Evolutionary conservation across 1,284 basidiomycete genomes (phyloP), one percentile per base, ranked within the genome.

Genomic region (Earliella scabrosa): DNA sequence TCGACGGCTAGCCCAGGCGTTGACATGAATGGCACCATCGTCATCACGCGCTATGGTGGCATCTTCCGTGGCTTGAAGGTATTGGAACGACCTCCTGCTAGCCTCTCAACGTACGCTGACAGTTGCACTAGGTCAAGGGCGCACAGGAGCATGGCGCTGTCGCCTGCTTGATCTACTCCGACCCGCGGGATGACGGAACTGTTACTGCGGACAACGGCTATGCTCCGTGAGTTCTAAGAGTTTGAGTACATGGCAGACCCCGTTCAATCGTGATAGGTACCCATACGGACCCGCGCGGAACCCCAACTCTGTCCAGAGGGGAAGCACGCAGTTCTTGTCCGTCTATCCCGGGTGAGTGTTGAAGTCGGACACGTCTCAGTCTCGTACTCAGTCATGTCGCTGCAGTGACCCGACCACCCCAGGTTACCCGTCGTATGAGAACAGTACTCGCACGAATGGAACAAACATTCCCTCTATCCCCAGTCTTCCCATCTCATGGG

Each of bases 131-230:
- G 83, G 79, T 93, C 53, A 85, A 91, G 75, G 84, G 86, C 1
- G 93, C 94, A 3, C 83, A 94, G 67, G 92, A 95, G 61, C 85
- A 82, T 3, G 95, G 95, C 21, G 93, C 86, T 11, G 83, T 76
- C 52, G 86, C 86, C 62, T 74, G 84, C 32, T 70, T 89, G 36
- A 94, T 97, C 64, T 98, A 94, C 75, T 87, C 86, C 24, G 95
- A 98, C 73, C 91, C 91, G n/a, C 87, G 86, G 45, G 93, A 97
- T 66, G 95, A 98, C 66, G 93, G 93, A n/a, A 82, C 82, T 34
- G 86, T 94, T 35, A 93, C 88, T 3, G 80, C 82, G 16, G 83
- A 83, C 53, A 93, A 95, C 58, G 92, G 90, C 5, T 91, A 87
- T 65, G 72, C 78, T 32, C 77, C 84, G 43, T 68, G 44, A 36